Conservation (phyloP, 2,329 filamentous ascomycete species). For the Cryphonectria carpinicola region DNA sequence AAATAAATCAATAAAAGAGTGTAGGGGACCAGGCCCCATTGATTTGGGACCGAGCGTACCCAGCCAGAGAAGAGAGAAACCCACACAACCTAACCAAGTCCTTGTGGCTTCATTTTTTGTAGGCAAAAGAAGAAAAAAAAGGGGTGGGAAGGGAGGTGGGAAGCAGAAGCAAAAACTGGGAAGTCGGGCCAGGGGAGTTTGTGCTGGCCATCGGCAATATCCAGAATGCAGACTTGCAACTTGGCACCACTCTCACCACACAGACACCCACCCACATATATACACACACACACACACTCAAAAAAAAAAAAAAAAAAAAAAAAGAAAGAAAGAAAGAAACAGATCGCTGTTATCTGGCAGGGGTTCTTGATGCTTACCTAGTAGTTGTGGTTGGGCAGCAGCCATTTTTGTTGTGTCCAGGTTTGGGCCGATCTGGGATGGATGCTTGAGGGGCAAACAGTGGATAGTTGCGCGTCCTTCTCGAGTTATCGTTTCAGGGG, state of each 20-base stretch:
- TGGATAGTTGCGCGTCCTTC: slow-evolving; percentile 25
- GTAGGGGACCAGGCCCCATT: not conserved
- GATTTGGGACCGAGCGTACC: not conserved
- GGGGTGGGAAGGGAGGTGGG: not conserved
- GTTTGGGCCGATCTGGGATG: slow-evolving; percentile 14
- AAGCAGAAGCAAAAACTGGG: slow-evolving; percentile 6
- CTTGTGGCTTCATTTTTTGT: not conserved
- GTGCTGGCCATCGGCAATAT: slow-evolving; percentile 11
- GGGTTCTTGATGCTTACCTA: slow-evolving; percentile 26
- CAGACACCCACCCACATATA: not conserved
- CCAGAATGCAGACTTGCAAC: not conserved
- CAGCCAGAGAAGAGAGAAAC: not conserved
- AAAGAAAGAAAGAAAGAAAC: not conserved
- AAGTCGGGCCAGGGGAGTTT: not conserved
- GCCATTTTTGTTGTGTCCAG: slow-evolving; percentile 21
- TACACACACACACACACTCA: not conserved
- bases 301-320: not conserved
- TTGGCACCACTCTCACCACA: not conserved
- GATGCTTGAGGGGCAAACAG: slow-evolving; percentile 16
- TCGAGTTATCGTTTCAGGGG: slow-evolving; percentile 22
- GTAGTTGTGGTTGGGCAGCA: slow-evolving; percentile 25
- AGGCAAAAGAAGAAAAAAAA: not conserved
- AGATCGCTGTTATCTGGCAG: slow-evolving; percentile 20
- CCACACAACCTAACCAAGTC: slow-evolving; percentile 8
- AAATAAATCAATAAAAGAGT: not conserved